Percentiles rank a stretch among this genome's conserved stretches.
phyloP scores from a whole-genome alignment of 2,329 filamentous ascomycete species.

The Pseudopyricularia cyperi region DNA sequence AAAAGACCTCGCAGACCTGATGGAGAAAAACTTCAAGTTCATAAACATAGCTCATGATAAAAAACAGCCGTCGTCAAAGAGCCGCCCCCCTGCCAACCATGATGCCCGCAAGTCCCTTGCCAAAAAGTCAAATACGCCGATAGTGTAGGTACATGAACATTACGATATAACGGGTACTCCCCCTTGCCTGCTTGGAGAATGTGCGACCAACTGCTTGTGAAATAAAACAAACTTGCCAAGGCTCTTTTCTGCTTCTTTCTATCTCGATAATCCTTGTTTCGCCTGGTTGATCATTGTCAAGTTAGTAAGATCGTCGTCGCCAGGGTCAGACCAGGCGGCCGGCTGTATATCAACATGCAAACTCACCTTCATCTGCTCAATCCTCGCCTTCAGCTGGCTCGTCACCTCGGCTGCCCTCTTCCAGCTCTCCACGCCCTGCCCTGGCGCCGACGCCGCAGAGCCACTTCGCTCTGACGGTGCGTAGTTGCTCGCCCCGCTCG shows the following conservation, averaged over 20 bases:
- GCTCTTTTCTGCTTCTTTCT: background rate
- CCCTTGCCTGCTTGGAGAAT: background rate
- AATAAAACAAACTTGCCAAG: background rate
- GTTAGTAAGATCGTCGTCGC: background rate
- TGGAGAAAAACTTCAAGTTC: background rate
- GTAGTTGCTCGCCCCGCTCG: constrained; percentile 5
- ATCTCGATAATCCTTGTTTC: constrained; percentile 1
- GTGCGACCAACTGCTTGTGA: background rate
- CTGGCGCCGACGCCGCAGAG: constrained; percentile 10
- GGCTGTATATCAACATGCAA: too few species aligned
- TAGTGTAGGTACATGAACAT: background rate
- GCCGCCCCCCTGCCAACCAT: background rate
- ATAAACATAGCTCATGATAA: background rate
- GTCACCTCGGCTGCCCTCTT: constrained; percentile 94
- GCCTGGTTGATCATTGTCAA: background rate
- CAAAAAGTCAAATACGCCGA: background rate
- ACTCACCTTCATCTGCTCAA: constrained; percentile 90
- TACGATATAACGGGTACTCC: background rate
- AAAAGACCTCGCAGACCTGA: background rate
- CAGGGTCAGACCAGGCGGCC: background rate
- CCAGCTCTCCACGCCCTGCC: constrained; percentile 77
- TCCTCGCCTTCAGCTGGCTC: constrained; percentile 90
- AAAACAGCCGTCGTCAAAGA: background rate
- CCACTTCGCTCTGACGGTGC: constrained; percentile 7
- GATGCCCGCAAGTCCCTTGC: background rate